Conservation (phyloP, 2,329 filamentous ascomycete species). For the Nemania abortiva region DNA sequence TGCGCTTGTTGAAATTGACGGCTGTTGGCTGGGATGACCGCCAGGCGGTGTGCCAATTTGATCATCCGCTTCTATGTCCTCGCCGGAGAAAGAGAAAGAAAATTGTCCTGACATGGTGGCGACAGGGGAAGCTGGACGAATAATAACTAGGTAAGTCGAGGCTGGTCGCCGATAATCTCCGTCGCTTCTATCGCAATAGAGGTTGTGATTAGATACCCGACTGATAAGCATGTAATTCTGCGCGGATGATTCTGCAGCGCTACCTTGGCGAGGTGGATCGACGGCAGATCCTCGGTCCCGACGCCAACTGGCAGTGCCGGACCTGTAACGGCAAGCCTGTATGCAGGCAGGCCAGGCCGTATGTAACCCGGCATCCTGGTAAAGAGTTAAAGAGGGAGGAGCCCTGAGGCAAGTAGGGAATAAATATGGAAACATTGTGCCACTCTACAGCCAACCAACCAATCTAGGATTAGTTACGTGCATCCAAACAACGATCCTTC, state of each 20-base stretch:
- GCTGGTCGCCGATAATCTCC: not conserved
- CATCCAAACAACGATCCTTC: not conserved
- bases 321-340: not conserved
- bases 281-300: constrained; percentile 23
- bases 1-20: constrained; percentile 57
- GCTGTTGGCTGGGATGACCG: constrained; percentile 40
- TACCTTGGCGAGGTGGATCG: not conserved
- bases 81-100: constrained; percentile 72
- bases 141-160: not conserved
- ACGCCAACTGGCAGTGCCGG: constrained; percentile 3
- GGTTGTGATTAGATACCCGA: not conserved
- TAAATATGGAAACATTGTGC: too few species aligned
- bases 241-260: not conserved
- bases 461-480: not conserved
- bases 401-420: too few species aligned
- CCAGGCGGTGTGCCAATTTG: constrained; percentile 33
- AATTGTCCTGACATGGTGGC: constrained; percentile 58
- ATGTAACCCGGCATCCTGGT: not conserved
- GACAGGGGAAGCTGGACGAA: not conserved
- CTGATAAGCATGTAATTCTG: not conserved
- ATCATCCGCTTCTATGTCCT: constrained; percentile 70
- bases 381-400: not conserved
- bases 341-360: not conserved
- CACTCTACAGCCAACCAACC: not conserved
- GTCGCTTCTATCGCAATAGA: too few species aligned